Evolutionary conservation across 78 protist species (phyloP), one percentile per base, ranked within the genome.

Genomic region (Isochrysis galbana): DNA sequence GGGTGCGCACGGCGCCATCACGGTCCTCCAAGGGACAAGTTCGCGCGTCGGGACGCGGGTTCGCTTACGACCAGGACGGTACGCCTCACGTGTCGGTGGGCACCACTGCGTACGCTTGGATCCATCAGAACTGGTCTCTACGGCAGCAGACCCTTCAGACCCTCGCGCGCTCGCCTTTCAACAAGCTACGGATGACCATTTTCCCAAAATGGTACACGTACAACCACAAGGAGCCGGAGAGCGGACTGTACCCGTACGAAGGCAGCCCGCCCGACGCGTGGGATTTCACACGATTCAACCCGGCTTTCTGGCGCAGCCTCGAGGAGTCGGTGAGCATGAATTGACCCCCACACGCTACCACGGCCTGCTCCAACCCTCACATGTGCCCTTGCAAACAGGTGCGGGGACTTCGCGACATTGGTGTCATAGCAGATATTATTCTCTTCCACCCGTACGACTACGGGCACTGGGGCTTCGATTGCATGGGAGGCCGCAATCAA

Each of bases 401-500:
- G n/a, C n/a, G n/a, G n/a, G n/a, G n/a, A n/a, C n/a, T n/a, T n/a
- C n/a, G n/a, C n/a, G n/a, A n/a, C n/a, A n/a, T 17, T 10, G 74
- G 74, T n/a, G 74, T 67, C 38, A 67, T 67, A 23, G 74, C 74
- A 3, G 82, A 72, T 17, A 34, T 72, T 22, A 72, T 72, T 41
- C 44, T 34, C 3, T 72, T 72, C 82, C 82, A 72, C 82, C 82
- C 82, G 41, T 72, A 72, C 82, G 82, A 72, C 41, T 19, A 41
- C 82, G 82, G 82, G 32, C 82, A 72, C 82, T 72, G 82, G 82
- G 82, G 82, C 82, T 72, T 72, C 42, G 82, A 72, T 41, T 72
- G 82, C 82, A 23, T 72, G 42, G 82, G 82, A 22, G 82, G 82
- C 36, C 2, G 32, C 36, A 41, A 72, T 41, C 10, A 5, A 17